phyloP scores from a whole-genome alignment of 495 filamentous ascomycete genomes.

The Bacidia rubella region DNA sequence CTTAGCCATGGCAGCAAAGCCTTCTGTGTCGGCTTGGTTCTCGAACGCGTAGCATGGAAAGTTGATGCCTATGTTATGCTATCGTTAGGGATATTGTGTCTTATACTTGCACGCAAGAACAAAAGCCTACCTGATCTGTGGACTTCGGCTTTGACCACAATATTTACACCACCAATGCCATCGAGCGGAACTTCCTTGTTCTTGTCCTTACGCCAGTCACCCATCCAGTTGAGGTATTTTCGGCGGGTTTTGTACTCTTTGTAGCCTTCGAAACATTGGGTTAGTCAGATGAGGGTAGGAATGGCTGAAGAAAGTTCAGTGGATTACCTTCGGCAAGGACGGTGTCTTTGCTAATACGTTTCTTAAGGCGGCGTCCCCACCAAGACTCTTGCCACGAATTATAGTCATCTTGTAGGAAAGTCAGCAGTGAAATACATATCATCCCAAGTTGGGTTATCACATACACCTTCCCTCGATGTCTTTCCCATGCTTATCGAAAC shows the following conservation, averaged over 20 bases:
- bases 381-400: conserved; percentile 20
- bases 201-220: conserved; percentile 58
- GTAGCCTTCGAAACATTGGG: conserved; percentile 42
- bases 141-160: conserved; percentile 72
- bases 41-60: conserved; percentile 78
- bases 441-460: conserved; percentile 15
- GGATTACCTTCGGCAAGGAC: conserved; percentile 19
- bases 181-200: conserved; percentile 62
- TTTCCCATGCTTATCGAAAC: conserved; percentile 44
- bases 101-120: not conserved
- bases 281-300: no score
- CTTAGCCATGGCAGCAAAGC: conserved; percentile 81
- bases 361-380: conserved; percentile 11
- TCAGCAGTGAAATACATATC: not conserved
- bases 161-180: conserved; percentile 73
- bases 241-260: conserved; percentile 65
- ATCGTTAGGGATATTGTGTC: conserved; percentile 1
- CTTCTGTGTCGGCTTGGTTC: conserved; percentile 80
- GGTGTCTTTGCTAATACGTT: conserved; percentile 9
- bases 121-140: conserved; percentile 56
- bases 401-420: conserved; percentile 14
- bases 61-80: conserved; percentile 50
- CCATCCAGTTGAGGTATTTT: conserved; percentile 58
- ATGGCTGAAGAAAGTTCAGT: not conserved
- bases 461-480: conserved; percentile 73